Evolutionary conservation across 768 basidiomycete genomes (phyloP).

Genomic region (Hygrophorus russula): DNA sequence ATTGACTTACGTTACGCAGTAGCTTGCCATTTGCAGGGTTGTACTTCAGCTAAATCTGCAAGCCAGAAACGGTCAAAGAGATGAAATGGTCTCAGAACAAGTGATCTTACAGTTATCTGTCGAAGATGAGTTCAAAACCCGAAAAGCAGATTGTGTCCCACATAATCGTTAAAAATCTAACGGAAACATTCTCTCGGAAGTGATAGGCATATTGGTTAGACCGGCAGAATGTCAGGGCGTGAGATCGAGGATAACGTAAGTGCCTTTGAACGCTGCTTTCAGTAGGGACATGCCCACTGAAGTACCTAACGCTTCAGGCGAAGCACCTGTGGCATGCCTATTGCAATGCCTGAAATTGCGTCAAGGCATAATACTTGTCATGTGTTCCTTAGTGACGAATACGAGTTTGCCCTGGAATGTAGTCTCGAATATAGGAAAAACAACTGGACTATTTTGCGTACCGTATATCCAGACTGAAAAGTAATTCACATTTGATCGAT

Average conservation of each 20-base stretch:
- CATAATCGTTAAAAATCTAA: constrained; percentile 17
- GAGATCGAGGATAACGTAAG: constrained; percentile 72
- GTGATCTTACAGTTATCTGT: constrained; percentile 90
- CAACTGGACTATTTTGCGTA: too few species aligned
- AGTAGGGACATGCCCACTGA: constrained; percentile 77
- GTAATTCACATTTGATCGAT: constrained; percentile 1
- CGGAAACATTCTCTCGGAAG: constrained; percentile 42
- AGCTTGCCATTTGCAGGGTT: constrained; percentile 55
- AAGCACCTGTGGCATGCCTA: too few species aligned
- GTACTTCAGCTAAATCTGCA: not conserved
- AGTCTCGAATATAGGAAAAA: too few species aligned
- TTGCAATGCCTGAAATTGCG: constrained; percentile 70
- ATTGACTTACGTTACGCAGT: too few species aligned
- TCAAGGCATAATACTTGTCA: constrained; percentile 63
- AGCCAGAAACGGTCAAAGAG: constrained; percentile 8
- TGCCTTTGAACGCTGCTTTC: constrained; percentile 82
- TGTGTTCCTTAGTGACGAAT: constrained; percentile 76
- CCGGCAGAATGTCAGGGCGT: constrained; percentile 60
- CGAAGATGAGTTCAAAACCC: constrained; percentile 27
- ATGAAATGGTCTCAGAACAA: constrained; percentile 70
- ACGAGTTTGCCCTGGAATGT: constrained; percentile 63
- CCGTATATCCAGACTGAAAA: constrained; percentile 49
- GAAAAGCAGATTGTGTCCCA: constrained; percentile 21
- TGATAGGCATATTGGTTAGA: constrained; percentile 79
- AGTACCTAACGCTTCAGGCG: too few species aligned